Percentiles rank a stretch among this genome's conserved stretches.
These are phyloP conservation scores for Exutisphaerella laricina DNA, from an alignment of 2,329 filamentous ascomycete genomes.

Conservation along the genomic window DNA sequence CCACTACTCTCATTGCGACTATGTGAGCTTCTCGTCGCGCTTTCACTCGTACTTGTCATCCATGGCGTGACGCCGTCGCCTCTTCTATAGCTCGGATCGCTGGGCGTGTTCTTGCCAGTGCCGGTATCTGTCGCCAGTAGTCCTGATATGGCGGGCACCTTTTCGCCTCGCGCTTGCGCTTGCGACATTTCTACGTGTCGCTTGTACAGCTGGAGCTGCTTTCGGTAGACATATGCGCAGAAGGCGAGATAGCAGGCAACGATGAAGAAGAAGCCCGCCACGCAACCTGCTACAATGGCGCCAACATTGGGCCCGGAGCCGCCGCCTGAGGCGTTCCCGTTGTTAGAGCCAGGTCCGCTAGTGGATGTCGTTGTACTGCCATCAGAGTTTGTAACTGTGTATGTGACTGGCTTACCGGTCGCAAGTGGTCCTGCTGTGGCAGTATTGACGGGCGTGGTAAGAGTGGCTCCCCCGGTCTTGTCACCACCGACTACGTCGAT, in stretches of 20 bases:
- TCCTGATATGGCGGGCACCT: constrained; percentile 28
- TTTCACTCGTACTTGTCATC: constrained; percentile 26
- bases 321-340: constrained; percentile 2
- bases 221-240: constrained; percentile 67
- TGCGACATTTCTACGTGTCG: constrained; percentile 62
- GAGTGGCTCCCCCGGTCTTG: constrained; percentile 61
- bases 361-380: constrained; percentile 39
- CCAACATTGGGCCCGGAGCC: constrained; percentile 43
- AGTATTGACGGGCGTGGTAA: constrained; percentile 56
- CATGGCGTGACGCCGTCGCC: constrained; percentile 8
- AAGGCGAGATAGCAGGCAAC: constrained; percentile 62
- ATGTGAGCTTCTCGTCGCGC: constrained; percentile 33
- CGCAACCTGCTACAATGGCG: constrained; percentile 53
- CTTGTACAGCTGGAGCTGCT: constrained; percentile 65
- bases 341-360: constrained; percentile 38
- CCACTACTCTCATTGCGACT: constrained; percentile 22
- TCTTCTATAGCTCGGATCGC: constrained; percentile 11
- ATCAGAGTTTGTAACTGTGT: constrained; percentile 56
- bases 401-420: constrained; percentile 63
- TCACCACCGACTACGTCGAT: constrained; percentile 62
- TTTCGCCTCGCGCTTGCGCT: constrained; percentile 33
- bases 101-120: constrained; percentile 14
- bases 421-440: constrained; percentile 65
- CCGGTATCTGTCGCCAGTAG: constrained; percentile 23
- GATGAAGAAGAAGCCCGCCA: constrained; percentile 61